Evolutionary conservation across 192 early-diverging fungal species (phyloP), one percentile per base, ranked within the genome.

Genomic region (Coemansia asiatica): DNA sequence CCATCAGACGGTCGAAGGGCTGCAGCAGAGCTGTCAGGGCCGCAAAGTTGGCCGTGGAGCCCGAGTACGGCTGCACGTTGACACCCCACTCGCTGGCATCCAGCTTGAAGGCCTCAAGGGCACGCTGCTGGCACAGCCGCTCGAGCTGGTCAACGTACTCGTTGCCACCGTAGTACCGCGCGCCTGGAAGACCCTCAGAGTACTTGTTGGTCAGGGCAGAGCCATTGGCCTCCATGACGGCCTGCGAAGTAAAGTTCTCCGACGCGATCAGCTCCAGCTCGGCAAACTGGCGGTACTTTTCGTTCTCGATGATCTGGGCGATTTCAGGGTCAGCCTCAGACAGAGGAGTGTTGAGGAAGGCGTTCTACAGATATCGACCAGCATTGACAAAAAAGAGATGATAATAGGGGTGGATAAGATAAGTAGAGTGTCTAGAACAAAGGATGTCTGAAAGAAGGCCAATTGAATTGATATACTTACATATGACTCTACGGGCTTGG

Each of bases 31-130:
- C 96, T 49, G 96, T 99, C 64, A 97, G 86, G 44, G 94, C 95
- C 27, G 94, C 90, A 83, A 99, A 99, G 87, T 99, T 99, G 79
- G 98, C 98, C 47, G 98, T 98, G 44, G 88, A 90, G 53, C 95
- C 97, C 69, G 98, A 99, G 89, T 99, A 99, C 55, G 98, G 93
- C 86, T 99, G 98, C 49, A 99, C 98, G 69, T 99, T 99, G 74
- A 98, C 98, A 62, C 98, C 98, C 98, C 98, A 99, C 74, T 97
- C 87, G 29, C 78, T 83, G 29, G 92, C 67, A 69, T 90, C 89
- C 53, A 99, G 87, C 73, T 87, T 83, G 82, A 98, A 99, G 28
- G 96, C 98, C 58, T 83, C 87, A 25, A 99, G 86, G 28, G 98
- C 98, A 73, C 98, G 92, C 82, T 91, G 83, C 64, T 93, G 93